Conservation (phyloP, 2,329 filamentous ascomycete species). For the Beauveria caledonica region DNA sequence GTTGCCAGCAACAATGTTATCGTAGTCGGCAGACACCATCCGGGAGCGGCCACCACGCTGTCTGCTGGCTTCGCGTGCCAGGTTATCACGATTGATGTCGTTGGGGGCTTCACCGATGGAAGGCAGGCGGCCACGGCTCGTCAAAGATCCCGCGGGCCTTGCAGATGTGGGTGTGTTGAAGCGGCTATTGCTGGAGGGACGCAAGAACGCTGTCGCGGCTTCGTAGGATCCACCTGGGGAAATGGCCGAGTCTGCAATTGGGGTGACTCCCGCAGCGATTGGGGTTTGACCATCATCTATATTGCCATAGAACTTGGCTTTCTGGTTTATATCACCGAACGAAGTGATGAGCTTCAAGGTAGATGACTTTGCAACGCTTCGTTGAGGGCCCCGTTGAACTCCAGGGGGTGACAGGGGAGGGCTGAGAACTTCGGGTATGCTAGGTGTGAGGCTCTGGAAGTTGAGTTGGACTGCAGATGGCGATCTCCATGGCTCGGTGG, state of each 20-base stretch:
- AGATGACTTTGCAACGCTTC: constrained; percentile 67
- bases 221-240: constrained; percentile 54
- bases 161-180: constrained; percentile 64
- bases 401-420: constrained; percentile 68
- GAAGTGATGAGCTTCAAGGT: constrained; percentile 87
- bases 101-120: constrained; percentile 60
- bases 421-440: constrained; percentile 55
- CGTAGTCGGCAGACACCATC: constrained; percentile 33
- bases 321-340: constrained; percentile 58
- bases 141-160: constrained; percentile 45
- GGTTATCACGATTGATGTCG: constrained; percentile 23
- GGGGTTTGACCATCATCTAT: constrained; percentile 60
- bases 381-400: constrained; percentile 48
- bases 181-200: constrained; percentile 58
- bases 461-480: constrained; percentile 61
- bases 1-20: constrained; percentile 33
- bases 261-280: constrained; percentile 74
- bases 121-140: constrained; percentile 53
- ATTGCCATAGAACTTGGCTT: constrained; percentile 55
- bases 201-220: constrained; percentile 57
- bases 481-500: constrained; percentile 79
- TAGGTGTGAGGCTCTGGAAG: constrained; percentile 45
- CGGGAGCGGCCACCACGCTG: constrained; percentile 23
- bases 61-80: constrained; percentile 16
- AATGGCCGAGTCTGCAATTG: constrained; percentile 69